phyloP scores from a whole-genome alignment of 163 green algal genomes.

The Chlorella variabilis region DNA sequence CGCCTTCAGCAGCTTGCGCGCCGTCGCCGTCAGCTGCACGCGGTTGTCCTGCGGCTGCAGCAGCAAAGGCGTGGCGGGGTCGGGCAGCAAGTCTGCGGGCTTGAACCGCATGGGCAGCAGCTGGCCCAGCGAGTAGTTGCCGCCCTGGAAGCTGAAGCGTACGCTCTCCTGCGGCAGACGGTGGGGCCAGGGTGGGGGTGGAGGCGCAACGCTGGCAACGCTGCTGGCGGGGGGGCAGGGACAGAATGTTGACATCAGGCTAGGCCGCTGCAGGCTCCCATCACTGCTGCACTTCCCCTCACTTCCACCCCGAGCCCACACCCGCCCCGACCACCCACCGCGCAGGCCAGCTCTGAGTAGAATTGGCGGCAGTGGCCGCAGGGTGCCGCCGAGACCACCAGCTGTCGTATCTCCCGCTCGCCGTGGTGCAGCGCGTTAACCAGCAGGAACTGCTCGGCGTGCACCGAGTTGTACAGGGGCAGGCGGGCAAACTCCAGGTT shows the following conservation, averaged over 20 bases:
- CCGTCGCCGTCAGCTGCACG: slow-evolving; percentile 46
- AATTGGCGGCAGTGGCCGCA: slow-evolving; percentile 99
- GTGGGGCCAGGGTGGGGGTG: neutral
- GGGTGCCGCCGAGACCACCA: slow-evolving; percentile 89
- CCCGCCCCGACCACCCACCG: slow-evolving; percentile 59
- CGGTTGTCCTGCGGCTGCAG: slow-evolving; percentile 80
- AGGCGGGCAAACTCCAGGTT: slow-evolving; percentile 93
- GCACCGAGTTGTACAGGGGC: slow-evolving; percentile 90
- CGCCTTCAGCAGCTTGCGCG: slow-evolving; percentile 27
- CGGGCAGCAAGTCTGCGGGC: slow-evolving; percentile 79
- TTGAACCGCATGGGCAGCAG: slow-evolving; percentile 90
- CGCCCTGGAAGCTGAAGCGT: slow-evolving; percentile 60
- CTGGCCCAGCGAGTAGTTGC: slow-evolving; percentile 63
- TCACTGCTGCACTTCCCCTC: too few species aligned
- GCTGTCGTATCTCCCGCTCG: slow-evolving; percentile 70
- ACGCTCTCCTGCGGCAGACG: slow-evolving; percentile 60
- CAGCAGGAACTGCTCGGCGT: slow-evolving; percentile 96
- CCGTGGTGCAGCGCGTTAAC: slow-evolving; percentile 78
- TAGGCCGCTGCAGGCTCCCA: too few species aligned
- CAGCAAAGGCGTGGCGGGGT: slow-evolving; percentile 72
- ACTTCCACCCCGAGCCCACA: too few species aligned
- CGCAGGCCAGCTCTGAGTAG: slow-evolving; percentile 84
- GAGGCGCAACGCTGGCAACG: too few species aligned
- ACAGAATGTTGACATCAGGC: too few species aligned
- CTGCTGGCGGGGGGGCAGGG: too few species aligned